Evolutionary conservation across 2,329 filamentous ascomycete species (phyloP), one percentile per base, ranked within the genome.

Genomic region (Corinectria fuckeliana): DNA sequence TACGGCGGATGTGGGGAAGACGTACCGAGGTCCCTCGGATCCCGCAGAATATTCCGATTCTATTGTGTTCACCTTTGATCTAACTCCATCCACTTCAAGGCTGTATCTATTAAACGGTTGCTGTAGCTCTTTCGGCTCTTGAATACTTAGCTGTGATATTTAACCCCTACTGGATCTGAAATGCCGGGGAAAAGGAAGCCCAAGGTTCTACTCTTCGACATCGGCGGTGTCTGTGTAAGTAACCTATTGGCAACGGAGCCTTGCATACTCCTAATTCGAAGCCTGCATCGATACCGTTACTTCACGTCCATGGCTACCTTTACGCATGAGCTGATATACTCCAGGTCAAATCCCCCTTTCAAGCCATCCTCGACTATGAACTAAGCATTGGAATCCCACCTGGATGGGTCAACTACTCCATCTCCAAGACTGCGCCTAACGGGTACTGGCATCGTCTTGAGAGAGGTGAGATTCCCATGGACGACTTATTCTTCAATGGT

Each of bases 191-290:
- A 72, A 38, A 80, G 77, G 57, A 81, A 81, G 58, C 91, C 91
- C 26, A 90, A 91, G 68, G 91, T 91, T 55, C 80, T 96, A 28
- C 82, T 99, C 20, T 98, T 98, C 75, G 95, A 99, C 77, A 95
- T 99, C 68, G 95, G 95, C 36, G 95, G 95, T 62, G 95, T 99
- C 68, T 96, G 92, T 83, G 94, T 97, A 89, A 82, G 92, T 88
- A 50, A 9, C 61, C 51, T 41, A 30, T n/a, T 21, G 44, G n/a
- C 5, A 41, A 32, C 28, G n/a, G 50, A 14, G 20, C 36, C 20
- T 25, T 18, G 13, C n/a, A n/a, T n/a, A n/a, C 10, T 55, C 28
- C 25, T 14, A 26, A n/a, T 34, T 21, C 28, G 13, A 25, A 10
- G 30, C 20, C 20, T 8, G 32, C 30, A 6, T 5, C 41, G 13